These are phyloP conservation scores for Aspergillus texensis DNA, from an alignment of 2,329 filamentous ascomycete genomes.

Conservation along the genomic window DNA sequence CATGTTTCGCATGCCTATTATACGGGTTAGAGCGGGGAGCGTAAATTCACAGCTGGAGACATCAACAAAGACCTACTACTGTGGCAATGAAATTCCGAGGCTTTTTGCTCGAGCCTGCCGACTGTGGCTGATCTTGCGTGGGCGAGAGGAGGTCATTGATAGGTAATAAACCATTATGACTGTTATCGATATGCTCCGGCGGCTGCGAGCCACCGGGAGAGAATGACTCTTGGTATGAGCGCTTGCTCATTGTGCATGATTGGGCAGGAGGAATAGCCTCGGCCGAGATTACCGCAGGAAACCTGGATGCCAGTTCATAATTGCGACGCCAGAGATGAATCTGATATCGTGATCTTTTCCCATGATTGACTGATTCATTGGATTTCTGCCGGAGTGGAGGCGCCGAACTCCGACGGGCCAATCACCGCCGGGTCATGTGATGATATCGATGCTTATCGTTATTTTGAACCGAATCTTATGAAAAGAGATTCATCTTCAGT, in stretches of 20 bases:
- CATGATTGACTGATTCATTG: background rate
- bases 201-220: slow-evolving; percentile 28
- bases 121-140: slow-evolving; percentile 32
- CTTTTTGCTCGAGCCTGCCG: slow-evolving; percentile 31
- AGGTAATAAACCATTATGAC: slow-evolving; percentile 29
- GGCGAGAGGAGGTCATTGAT: slow-evolving; percentile 41
- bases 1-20: slow-evolving; percentile 57
- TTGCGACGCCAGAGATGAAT: background rate
- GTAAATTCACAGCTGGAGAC: too few relatives aligned
- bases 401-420: slow-evolving; percentile 3
- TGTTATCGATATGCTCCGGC: slow-evolving; percentile 27
- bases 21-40: background rate
- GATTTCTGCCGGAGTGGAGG: slow-evolving; percentile 3
- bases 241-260: slow-evolving; percentile 44
- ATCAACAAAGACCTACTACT: slow-evolving; percentile 30
- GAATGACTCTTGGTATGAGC: slow-evolving; percentile 34
- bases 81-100: slow-evolving; percentile 44
- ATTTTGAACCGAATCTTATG: too few relatives aligned
- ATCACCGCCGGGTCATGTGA: background rate
- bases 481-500: too few relatives aligned
- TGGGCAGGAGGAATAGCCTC: background rate
- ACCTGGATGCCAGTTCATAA: background rate
- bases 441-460: background rate
- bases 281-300: background rate
- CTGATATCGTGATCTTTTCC: background rate